A percentile compares a stretch with the other conserved stretches of the same genome.
phyloP scores from a whole-genome alignment of 2,329 filamentous ascomycete genomes.

The Tympanopsis confertula region DNA sequence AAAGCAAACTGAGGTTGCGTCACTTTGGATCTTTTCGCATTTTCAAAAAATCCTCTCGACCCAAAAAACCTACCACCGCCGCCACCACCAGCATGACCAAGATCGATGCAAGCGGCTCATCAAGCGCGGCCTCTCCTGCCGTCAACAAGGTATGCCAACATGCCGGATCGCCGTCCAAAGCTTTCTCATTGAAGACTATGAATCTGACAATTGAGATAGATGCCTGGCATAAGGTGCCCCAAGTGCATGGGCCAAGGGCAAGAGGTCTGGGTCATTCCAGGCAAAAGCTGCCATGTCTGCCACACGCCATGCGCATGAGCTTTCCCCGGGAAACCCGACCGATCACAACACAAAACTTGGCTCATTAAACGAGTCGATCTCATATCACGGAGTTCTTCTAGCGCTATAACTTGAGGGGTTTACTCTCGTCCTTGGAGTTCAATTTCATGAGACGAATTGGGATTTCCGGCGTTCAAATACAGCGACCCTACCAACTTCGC shows the following conservation, averaged over 20 bases:
- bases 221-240: slow-evolving; percentile 29
- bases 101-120: neutral
- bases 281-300: slow-evolving; percentile 29
- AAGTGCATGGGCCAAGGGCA: slow-evolving; percentile 19
- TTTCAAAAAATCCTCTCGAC: neutral
- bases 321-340: slow-evolving; percentile 6
- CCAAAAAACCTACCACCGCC: neutral
- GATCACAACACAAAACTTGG: too few species aligned
- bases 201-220: slow-evolving; percentile 12
- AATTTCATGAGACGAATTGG: neutral
- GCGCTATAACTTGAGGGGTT: neutral
- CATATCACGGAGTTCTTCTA: neutral
- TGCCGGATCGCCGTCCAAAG: neutral
- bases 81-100: neutral
- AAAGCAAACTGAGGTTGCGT: too few species aligned
- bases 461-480: neutral
- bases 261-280: slow-evolving; percentile 30
- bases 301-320: slow-evolving; percentile 17
- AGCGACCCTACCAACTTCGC: too few species aligned
- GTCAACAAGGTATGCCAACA: neutral
- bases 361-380: neutral
- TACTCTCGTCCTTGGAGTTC: neutral
- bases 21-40: too few species aligned
- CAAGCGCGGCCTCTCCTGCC: neutral
- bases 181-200: too few species aligned